Evolutionary conservation across 768 basidiomycete genomes (phyloP).

Genomic region (Melanogaster broomeanus): DNA sequence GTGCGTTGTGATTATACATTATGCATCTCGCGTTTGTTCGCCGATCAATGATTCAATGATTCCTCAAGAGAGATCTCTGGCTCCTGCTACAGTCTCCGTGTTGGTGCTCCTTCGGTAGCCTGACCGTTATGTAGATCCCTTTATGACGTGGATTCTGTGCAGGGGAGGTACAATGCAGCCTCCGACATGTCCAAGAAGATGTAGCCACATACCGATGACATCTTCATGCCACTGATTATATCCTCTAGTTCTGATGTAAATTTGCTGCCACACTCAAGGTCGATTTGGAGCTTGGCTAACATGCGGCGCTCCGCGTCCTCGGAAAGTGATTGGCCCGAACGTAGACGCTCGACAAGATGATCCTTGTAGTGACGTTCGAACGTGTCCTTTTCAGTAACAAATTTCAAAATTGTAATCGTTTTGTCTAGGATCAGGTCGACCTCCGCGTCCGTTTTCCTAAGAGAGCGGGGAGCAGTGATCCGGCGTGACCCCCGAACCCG

Average conservation of each 20-base stretch:
- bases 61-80: no score
- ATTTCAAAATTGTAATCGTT: constrained; percentile 95
- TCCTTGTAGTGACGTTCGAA: constrained; percentile 98
- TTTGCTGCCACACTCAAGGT: constrained; percentile 93
- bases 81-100: no score
- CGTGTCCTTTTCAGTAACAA: constrained; percentile 91
- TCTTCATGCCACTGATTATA: constrained; percentile 97
- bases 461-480: neutral
- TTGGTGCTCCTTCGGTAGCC: no score
- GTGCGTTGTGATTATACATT: no score
- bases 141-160: no score
- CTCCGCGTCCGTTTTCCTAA: constrained; percentile 91
- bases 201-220: no score
- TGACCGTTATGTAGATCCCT: no score
- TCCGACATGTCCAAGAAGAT: no score
- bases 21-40: no score
- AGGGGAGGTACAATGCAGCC: no score
- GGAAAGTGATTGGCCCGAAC: constrained; percentile 84
- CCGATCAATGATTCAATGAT: no score
- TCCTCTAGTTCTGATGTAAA: constrained; percentile 98
- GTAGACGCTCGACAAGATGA: constrained; percentile 91
- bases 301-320: constrained; percentile 98
- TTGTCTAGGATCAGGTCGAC: constrained; percentile 90
- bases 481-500: neutral
- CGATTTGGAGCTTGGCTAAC: constrained; percentile 95